Percentiles rank a stretch among this genome's conserved stretches.
Conservation (phyloP, 331 rosid genomes). For the Pyracantha coccinea region DNA sequence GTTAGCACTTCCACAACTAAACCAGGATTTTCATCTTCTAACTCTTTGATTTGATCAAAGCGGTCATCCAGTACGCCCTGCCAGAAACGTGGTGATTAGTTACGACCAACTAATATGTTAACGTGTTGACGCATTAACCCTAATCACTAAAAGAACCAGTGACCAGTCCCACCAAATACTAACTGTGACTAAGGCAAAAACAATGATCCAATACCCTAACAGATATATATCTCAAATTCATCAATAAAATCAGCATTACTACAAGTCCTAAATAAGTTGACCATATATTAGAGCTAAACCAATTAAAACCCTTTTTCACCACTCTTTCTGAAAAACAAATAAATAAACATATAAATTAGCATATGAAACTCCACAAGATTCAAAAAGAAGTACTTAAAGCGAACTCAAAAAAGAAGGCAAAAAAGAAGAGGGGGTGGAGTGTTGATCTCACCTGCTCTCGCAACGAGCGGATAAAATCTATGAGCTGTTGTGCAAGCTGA, state of each 20-base stretch:
- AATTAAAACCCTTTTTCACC: neutral
- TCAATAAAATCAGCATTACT: neutral
- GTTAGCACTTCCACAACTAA: neutral
- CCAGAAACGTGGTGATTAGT: neutral
- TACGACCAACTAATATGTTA: neutral
- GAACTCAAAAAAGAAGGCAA: neutral
- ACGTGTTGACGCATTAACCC: neutral
- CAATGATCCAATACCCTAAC: neutral
- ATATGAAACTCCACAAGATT: neutral
- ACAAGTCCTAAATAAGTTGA: neutral
- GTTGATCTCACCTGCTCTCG: conserved; percentile 1
- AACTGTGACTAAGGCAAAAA: neutral
- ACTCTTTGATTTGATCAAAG: neutral
- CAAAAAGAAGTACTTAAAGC: neutral
- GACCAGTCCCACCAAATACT: no score
- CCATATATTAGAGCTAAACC: neutral
- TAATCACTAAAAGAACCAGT: neutral
- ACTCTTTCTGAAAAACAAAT: neutral
- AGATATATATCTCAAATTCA: neutral
- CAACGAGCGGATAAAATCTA: neutral
- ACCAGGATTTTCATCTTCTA: neutral
- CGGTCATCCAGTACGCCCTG: conserved; percentile 9
- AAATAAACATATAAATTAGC: neutral
- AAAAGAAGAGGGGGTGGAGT: neutral
- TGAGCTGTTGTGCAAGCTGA: neutral